phyloP scores from a whole-genome alignment of 441 rosid genomes.

The Metrosideros polymorpha region DNA sequence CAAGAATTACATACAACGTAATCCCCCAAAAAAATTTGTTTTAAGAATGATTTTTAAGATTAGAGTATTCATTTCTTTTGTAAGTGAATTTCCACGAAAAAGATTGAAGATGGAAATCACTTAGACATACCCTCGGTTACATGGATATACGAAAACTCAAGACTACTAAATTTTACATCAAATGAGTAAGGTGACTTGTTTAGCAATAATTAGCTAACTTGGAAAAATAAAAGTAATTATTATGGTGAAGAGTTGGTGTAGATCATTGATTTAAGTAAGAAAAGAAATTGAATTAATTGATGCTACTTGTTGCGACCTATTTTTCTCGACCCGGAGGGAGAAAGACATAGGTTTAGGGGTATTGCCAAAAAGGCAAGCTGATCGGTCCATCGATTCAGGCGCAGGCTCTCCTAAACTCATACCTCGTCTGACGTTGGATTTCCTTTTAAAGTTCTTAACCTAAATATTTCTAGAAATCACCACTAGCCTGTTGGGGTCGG shows the following conservation, averaged over 20 bases:
- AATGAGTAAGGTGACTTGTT: not conserved
- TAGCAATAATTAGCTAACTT: not conserved
- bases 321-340: no score
- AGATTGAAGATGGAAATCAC: not conserved
- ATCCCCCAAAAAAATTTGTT: not conserved
- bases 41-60: not conserved
- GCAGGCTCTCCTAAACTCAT: no score
- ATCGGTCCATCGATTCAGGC: no score
- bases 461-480: no score
- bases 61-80: not conserved
- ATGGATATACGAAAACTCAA: not conserved
- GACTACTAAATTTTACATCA: not conserved
- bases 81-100: not conserved
- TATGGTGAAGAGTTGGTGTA: not conserved
- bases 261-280: not conserved
- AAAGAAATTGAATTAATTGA: not conserved
- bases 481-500: no score
- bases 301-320: no score
- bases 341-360: no score
- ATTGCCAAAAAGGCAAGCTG: no score
- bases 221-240: not conserved
- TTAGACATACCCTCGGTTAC: not conserved
- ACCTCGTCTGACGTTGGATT: no score
- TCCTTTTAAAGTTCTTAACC: no score
- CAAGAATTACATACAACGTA: not conserved